Percentiles rank a stretch among this genome's conserved stretches.
Conservation (phyloP, 192 early-diverging fungal genomes). For the Coemansia sp. region DNA sequence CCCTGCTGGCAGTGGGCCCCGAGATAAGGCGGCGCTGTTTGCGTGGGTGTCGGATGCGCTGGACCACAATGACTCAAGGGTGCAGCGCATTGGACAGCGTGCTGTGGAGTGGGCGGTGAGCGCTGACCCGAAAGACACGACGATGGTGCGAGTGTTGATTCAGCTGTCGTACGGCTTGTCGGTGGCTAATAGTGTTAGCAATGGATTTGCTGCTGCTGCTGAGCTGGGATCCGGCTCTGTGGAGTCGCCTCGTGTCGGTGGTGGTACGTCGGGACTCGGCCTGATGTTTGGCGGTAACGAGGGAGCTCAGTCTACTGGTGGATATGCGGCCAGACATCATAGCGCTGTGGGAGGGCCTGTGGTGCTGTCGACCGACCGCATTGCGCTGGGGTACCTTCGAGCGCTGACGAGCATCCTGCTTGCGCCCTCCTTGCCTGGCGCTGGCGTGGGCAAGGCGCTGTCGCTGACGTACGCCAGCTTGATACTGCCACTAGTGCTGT, state of each 20-base stretch:
- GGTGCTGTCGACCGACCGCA: conserved; percentile 26
- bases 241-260: neutral
- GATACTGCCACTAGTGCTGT: conserved; percentile 41
- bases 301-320: conserved; percentile 4
- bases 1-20: conserved; percentile 30
- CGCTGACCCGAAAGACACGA: conserved; percentile 28
- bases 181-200: conserved; percentile 34
- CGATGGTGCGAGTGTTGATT: conserved; percentile 45
- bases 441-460: conserved; percentile 12
- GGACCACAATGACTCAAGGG: conserved; percentile 19
- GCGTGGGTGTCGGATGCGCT: conserved; percentile 53
- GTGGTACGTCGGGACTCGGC: conserved; percentile 32
- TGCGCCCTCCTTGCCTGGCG: neutral
- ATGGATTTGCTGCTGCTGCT: conserved; percentile 11
- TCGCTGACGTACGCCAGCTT: conserved; percentile 22
- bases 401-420: conserved; percentile 32
- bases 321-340: neutral
- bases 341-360: conserved; percentile 4
- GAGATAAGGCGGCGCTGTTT: conserved; percentile 47
- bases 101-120: conserved; percentile 49
- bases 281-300: conserved; percentile 28
- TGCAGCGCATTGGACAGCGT: conserved; percentile 45
- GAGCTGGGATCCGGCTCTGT: neutral
- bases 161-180: conserved; percentile 49
- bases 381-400: conserved; percentile 39